A percentile compares a stretch with the other conserved stretches of the same genome.
Conservation (phyloP, 2,329 filamentous ascomycete species). For the Harringtonia lauricola region DNA sequence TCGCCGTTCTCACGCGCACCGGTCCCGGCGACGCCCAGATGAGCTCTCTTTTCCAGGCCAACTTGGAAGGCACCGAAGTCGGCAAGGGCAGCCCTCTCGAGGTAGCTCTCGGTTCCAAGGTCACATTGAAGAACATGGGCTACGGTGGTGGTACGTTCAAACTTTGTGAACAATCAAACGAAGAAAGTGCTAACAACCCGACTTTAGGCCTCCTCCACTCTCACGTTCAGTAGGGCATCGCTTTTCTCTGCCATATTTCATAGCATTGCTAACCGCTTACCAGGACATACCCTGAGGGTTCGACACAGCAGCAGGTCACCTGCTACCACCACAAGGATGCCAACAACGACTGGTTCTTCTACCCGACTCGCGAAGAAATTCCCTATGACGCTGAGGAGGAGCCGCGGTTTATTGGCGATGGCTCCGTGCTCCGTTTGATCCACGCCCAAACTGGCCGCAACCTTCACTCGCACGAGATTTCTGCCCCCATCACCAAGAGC, state of each 20-base stretch:
- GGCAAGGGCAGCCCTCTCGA: slow-evolving; percentile 92
- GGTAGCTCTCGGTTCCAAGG: slow-evolving; percentile 76
- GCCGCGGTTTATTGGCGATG: slow-evolving; percentile 67
- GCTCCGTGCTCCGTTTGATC: slow-evolving; percentile 71
- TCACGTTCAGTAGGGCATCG: slow-evolving; percentile 56
- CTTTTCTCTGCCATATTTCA: not conserved
- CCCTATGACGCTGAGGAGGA: slow-evolving; percentile 63
- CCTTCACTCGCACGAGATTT: slow-evolving; percentile 84
- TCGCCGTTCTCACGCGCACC: slow-evolving; percentile 83
- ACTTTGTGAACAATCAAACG: too few relatives aligned
- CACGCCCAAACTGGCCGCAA: slow-evolving; percentile 95
- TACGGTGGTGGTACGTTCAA: slow-evolving; percentile 60
- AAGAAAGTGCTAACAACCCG: not conserved
- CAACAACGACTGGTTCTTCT: slow-evolving; percentile 99
- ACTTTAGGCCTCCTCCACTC: slow-evolving; percentile 70
- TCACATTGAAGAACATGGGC: slow-evolving; percentile 97
- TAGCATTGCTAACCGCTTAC: not conserved
- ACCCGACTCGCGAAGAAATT: slow-evolving; percentile 72
- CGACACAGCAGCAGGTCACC: slow-evolving; percentile 88
- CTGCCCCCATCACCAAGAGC: slow-evolving; percentile 79
- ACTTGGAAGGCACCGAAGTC: slow-evolving; percentile 85
- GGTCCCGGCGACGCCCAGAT: slow-evolving; percentile 98
- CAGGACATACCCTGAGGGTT: slow-evolving; percentile 80
- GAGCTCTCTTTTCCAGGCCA: slow-evolving; percentile 98
- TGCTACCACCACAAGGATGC: slow-evolving; percentile 99